Evolutionary conservation across 1,284 basidiomycete genomes (phyloP), one percentile per base, ranked within the genome.

Genomic region (Puccinia triticina): DNA sequence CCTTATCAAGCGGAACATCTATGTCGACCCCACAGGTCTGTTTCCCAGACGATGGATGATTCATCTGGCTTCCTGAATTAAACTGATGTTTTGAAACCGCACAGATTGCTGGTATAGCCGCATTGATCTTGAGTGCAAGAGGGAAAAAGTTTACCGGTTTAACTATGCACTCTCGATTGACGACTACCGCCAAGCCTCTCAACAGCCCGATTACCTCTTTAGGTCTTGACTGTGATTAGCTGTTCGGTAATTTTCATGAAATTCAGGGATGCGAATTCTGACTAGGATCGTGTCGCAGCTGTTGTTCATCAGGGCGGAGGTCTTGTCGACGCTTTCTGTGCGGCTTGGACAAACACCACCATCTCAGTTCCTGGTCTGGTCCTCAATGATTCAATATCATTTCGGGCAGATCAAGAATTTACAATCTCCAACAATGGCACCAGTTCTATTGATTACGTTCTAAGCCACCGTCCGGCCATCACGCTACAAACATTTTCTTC

Each of bases 221-320:
- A 16, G 48, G n/a, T 23, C 46, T 48, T 29, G 46, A 73, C 2
- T n/a, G 71, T 73, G 29, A 61, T 4, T 61, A 11, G 14, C 3
- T 50, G 2, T 50, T 50, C 18, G 48, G 48, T 7, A 46, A 46
- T 46, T 14, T 8, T 46, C 43, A 32, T 59, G 26, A 59, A 11
- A 26, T 59, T 59, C 14, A 59, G 18, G 5, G 18, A 46, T 8
- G 26, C n/a, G 8, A 29, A 14, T n/a, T 59, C 29, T 59, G 57
- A 59, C 57, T 8, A 10, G 21, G 8, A n/a, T 26, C 3, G 5
- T 23, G 43, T n/a, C 29, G 14, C 26, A 82, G 79, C 57, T 40
- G 79, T 67, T 18, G 57, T 82, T 18, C 79, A 75, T 82, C 79
- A 82, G 72, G 79, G 79, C 37, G 79, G 79, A 32, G 79, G 78